Evolutionary conservation across 768 basidiomycete species (phyloP).

Genomic region (Galerina sulciceps): DNA sequence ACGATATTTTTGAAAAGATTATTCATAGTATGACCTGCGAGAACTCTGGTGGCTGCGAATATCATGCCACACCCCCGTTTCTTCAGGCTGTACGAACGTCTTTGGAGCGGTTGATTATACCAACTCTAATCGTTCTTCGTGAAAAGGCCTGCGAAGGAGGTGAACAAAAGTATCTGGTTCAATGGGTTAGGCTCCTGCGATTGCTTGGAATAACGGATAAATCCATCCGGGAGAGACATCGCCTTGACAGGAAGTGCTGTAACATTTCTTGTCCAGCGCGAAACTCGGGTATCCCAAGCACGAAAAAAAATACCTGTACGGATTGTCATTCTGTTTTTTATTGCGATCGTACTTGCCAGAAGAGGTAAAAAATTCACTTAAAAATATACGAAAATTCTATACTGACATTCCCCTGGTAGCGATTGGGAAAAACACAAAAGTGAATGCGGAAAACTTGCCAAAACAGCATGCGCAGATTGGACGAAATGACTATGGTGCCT

Average conservation of each 20-base stretch:
- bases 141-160: not conserved
- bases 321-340: not conserved
- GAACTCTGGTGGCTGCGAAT: not conserved
- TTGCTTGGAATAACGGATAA: not conserved
- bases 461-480: too few relatives aligned
- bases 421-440: not conserved
- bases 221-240: not conserved
- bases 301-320: not conserved
- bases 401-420: not conserved
- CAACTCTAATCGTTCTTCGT: not conserved
- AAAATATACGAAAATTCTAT: not conserved
- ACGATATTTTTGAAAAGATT: not conserved
- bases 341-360: slow-evolving; percentile 2
- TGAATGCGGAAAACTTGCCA: not conserved
- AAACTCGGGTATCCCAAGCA: not conserved
- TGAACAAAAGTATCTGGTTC: not conserved
- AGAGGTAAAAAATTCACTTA: not conserved
- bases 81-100: not conserved
- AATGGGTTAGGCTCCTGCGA: not conserved
- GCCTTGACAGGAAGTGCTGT: not conserved
- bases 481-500: too few relatives aligned
- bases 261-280: not conserved
- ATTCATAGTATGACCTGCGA: not conserved
- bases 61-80: not conserved
- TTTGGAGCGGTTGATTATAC: not conserved